These are phyloP conservation scores for Aspergillus egyptiacus DNA, from an alignment of 495 filamentous ascomycete genomes.

Conservation along the genomic window DNA sequence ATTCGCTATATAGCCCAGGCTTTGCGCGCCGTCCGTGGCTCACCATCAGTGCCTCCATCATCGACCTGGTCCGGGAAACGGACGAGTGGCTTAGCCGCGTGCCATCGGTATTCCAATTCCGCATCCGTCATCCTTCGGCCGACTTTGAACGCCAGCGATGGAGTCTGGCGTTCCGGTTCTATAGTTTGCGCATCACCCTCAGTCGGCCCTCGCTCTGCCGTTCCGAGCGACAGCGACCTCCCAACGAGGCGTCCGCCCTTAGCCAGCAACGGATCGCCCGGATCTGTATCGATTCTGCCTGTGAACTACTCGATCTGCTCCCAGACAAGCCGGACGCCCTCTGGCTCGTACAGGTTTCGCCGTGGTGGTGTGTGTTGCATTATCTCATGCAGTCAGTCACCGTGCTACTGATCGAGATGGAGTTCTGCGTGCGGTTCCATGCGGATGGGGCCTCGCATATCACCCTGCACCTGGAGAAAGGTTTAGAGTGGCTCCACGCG, in stretches of 20 bases:
- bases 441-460: conserved; percentile 4
- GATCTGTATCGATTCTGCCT: conserved; percentile 45
- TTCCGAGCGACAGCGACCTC: neutral
- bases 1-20: conserved; percentile 49
- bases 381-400: conserved; percentile 50
- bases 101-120: conserved; percentile 40
- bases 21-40: conserved; percentile 44
- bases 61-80: conserved; percentile 38
- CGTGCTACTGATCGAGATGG: conserved; percentile 45
- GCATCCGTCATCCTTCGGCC: conserved; percentile 11
- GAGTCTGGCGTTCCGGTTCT: conserved; percentile 44
- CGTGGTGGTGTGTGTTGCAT: conserved; percentile 56
- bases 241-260: conserved; percentile 4
- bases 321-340: conserved; percentile 21
- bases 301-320: conserved; percentile 42
- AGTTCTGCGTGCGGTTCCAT: conserved; percentile 4
- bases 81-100: conserved; percentile 46
- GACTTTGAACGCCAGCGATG: conserved; percentile 22
- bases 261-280: conserved; percentile 3
- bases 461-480: conserved; percentile 4
- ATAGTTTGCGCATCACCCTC: conserved; percentile 49
- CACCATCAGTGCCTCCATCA: conserved; percentile 46
- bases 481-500: neutral
- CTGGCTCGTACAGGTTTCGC: conserved; percentile 38
- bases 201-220: conserved; percentile 54